These are phyloP conservation scores for Phytopythium kandeliae DNA, from an alignment of 352 stramenopile genomes.

Conservation along the genomic window DNA sequence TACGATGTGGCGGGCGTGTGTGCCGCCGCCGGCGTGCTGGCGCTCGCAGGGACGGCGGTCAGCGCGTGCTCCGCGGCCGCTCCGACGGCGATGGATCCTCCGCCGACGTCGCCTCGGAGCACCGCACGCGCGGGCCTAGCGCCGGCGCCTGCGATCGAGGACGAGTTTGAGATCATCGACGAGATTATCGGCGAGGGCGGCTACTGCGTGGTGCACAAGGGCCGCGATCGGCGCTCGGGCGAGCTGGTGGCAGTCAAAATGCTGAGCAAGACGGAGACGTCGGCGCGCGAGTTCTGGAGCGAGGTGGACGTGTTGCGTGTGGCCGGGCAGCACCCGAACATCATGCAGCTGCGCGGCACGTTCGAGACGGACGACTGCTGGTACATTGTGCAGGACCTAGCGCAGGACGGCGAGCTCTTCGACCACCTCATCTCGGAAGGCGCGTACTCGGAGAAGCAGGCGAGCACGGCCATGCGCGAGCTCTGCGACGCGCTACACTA, in stretches of 20 bases:
- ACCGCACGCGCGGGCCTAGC: background rate
- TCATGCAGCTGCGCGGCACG: slow-evolving; percentile 67
- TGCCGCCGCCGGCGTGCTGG: background rate
- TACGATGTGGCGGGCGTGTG: slow-evolving; percentile 3
- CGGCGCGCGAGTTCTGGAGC: slow-evolving; percentile 75
- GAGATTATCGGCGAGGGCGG: slow-evolving; percentile 78
- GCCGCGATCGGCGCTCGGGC: slow-evolving; percentile 49
- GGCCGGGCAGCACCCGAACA: slow-evolving; percentile 69
- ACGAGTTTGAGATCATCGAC: slow-evolving; percentile 71
- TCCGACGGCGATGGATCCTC: background rate
- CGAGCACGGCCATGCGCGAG: slow-evolving; percentile 60
- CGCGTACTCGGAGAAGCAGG: slow-evolving; percentile 81
- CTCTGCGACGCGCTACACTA: slow-evolving; percentile 78
- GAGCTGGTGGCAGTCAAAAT: slow-evolving; percentile 79
- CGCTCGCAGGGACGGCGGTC: slow-evolving; percentile 1
- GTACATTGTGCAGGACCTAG: slow-evolving; percentile 83
- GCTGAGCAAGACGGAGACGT: slow-evolving; percentile 72
- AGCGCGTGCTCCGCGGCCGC: background rate
- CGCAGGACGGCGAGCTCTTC: slow-evolving; percentile 83
- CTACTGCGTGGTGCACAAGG: slow-evolving; percentile 76
- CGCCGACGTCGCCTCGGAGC: background rate
- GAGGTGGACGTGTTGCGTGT: slow-evolving; percentile 75
- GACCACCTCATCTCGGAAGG: slow-evolving; percentile 83
- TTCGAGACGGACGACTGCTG: slow-evolving; percentile 70
- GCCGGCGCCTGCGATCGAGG: slow-evolving; percentile 33